Conservation (phyloP, 441 rosid species). For the Croton laevigatus region DNA sequence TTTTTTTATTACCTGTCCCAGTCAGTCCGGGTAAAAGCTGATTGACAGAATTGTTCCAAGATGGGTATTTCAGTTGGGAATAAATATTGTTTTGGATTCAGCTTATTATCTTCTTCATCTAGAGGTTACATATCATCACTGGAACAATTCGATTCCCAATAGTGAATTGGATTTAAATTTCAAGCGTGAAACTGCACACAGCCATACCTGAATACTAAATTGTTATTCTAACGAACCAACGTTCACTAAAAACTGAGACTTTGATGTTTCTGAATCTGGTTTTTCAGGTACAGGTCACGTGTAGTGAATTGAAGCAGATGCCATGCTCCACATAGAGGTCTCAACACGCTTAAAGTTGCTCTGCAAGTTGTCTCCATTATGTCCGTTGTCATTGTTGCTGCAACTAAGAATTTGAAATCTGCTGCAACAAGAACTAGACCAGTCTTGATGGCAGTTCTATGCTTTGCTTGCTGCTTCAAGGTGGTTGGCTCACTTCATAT, state of each 20-base stretch:
- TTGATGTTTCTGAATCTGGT: not conserved
- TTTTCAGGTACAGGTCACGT: slow-evolving; percentile 69
- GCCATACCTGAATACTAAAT: too few species aligned
- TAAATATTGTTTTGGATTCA: slow-evolving; percentile 75
- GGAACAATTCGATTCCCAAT: not conserved
- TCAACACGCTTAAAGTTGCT: slow-evolving; percentile 52
- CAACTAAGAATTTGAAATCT: slow-evolving; percentile 42
- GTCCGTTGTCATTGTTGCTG: slow-evolving; percentile 52
- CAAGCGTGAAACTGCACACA: too few species aligned
- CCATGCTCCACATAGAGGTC: slow-evolving; percentile 49
- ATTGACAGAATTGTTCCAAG: slow-evolving; percentile 65
- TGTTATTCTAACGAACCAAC: too few species aligned
- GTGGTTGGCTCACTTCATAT: slow-evolving; percentile 67
- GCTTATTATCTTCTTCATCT: slow-evolving; percentile 81
- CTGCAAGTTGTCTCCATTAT: too few species aligned
- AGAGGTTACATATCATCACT: slow-evolving; percentile 49
- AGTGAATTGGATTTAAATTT: too few species aligned
- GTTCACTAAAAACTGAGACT: not conserved
- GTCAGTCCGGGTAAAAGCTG: slow-evolving; percentile 85
- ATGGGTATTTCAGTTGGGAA: slow-evolving; percentile 74
- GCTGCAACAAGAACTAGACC: too few species aligned
- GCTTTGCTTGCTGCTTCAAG: too few species aligned
- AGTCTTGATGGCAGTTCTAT: too few species aligned
- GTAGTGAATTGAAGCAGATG: slow-evolving; percentile 81
- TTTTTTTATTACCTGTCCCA: slow-evolving; percentile 76